Conservation (phyloP, 306 rosid genomes). For the Cicer judaicum region DNA sequence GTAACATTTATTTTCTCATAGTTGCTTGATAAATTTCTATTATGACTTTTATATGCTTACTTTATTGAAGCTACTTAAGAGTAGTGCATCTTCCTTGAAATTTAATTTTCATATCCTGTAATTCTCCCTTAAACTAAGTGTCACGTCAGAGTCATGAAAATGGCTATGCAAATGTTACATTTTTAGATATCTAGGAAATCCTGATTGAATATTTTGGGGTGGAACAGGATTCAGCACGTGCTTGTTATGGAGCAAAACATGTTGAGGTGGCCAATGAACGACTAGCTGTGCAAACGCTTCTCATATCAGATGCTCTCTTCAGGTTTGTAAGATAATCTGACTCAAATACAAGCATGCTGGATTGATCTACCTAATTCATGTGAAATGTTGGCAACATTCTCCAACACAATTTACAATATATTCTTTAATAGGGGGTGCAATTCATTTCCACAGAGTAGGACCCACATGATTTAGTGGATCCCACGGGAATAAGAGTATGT, state of each 20-base stretch:
- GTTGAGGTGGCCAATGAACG: constrained; percentile 97
- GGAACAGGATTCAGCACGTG: constrained; percentile 80
- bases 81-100: constrained; percentile 19
- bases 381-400: neutral
- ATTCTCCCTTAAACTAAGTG: constrained; percentile 15
- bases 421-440: neutral
- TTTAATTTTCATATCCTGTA: neutral
- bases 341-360: neutral
- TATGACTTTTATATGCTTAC: constrained; percentile 9
- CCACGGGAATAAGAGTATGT: neutral
- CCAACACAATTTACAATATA: neutral
- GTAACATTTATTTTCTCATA: constrained; percentile 9
- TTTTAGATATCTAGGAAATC: constrained; percentile 39
- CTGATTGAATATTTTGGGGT: constrained; percentile 35
- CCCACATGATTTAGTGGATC: constrained; percentile 10
- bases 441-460: neutral
- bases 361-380: constrained; percentile 26
- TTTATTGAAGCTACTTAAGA: constrained; percentile 2
- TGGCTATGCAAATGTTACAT: constrained; percentile 6
- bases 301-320: constrained; percentile 88
- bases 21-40: constrained; percentile 28
- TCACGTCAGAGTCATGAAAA: constrained; percentile 7
- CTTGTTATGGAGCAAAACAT: constrained; percentile 94
- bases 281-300: constrained; percentile 87
- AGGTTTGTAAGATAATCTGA: constrained; percentile 58